Evolutionary conservation across 331 rosid genomes (phyloP).

Genomic region (Rosa hybrid): DNA sequence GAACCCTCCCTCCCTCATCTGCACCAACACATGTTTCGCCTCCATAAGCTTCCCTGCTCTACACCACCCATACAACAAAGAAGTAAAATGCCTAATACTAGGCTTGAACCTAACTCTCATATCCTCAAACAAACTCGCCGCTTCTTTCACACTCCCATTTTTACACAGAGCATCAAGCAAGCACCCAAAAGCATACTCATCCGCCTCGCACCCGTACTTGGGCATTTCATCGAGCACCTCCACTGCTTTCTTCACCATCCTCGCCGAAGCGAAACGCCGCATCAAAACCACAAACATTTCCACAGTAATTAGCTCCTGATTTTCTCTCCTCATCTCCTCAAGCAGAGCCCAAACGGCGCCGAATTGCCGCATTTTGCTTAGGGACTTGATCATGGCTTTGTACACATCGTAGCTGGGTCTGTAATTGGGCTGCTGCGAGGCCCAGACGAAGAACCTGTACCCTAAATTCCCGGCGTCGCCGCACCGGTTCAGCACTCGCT

Average conservation of each 20-base stretch:
- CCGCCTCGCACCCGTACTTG: slow-evolving; percentile 71
- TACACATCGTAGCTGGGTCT: slow-evolving; percentile 58
- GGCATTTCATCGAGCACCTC: slow-evolving; percentile 84
- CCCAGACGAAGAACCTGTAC: slow-evolving; percentile 70
- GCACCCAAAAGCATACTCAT: slow-evolving; percentile 82
- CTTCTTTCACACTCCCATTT: slow-evolving; percentile 74
- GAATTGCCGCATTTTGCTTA: slow-evolving; percentile 81
- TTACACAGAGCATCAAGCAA: slow-evolving; percentile 83
- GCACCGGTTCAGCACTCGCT: slow-evolving; percentile 65
- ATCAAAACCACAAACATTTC: slow-evolving; percentile 67
- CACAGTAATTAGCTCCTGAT: slow-evolving; percentile 50
- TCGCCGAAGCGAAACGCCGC: slow-evolving; percentile 77
- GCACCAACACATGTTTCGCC: slow-evolving; percentile 66
- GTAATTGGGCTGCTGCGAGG: slow-evolving; percentile 63
- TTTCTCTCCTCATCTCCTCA: slow-evolving; percentile 76
- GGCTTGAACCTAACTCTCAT: slow-evolving; percentile 59
- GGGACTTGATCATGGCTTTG: slow-evolving; percentile 66
- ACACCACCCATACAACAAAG: slow-evolving; percentile 92
- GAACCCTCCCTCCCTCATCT: slow-evolving; percentile 71
- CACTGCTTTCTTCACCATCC: slow-evolving; percentile 78
- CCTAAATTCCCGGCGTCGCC: slow-evolving; percentile 89
- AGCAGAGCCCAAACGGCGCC: slow-evolving; percentile 81
- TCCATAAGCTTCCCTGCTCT: slow-evolving; percentile 76
- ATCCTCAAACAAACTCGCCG: slow-evolving; percentile 76
- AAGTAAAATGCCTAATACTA: slow-evolving; percentile 65